Percentiles rank a stretch among this genome's conserved stretches.
These are phyloP conservation scores for Rhodotorula sp. DNA, from an alignment of 1,284 basidiomycete genomes.

Conservation along the genomic window DNA sequence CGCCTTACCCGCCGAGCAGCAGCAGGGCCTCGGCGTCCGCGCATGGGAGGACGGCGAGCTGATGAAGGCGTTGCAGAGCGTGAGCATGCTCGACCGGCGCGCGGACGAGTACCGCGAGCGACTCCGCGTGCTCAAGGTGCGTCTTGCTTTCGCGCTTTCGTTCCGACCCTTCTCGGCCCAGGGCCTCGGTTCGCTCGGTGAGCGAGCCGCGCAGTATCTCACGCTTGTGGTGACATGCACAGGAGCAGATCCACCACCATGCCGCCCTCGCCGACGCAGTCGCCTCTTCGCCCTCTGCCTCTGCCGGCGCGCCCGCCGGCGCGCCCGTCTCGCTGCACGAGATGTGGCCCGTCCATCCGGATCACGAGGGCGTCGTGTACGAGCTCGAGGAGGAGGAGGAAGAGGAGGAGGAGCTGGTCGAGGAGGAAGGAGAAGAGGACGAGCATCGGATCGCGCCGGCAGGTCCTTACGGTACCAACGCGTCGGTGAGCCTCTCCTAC, in stretches of 20 bases:
- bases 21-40: neutral
- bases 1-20: too few species aligned
- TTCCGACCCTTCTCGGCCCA: neutral
- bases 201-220: too few species aligned
- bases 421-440: neutral
- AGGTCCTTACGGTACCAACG: neutral
- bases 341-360: neutral
- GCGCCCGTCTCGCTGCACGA: neutral
- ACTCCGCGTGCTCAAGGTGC: constrained; percentile 23
- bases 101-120: constrained; percentile 35
- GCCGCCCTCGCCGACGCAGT: constrained; percentile 31
- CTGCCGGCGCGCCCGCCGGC: neutral
- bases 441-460: neutral
- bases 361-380: neutral
- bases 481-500: neutral
- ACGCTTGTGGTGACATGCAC: neutral
- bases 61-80: constrained; percentile 30
- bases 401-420: neutral
- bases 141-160: neutral
- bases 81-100: constrained; percentile 24
- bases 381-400: constrained; percentile 10
- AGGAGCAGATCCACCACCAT: constrained; percentile 37
- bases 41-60: constrained; percentile 27
- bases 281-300: neutral
- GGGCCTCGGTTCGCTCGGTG: neutral